Base-by-base conservation (phyloP, 495 filamentous ascomycete species). In the Aspergillus baeticus region DNA sequence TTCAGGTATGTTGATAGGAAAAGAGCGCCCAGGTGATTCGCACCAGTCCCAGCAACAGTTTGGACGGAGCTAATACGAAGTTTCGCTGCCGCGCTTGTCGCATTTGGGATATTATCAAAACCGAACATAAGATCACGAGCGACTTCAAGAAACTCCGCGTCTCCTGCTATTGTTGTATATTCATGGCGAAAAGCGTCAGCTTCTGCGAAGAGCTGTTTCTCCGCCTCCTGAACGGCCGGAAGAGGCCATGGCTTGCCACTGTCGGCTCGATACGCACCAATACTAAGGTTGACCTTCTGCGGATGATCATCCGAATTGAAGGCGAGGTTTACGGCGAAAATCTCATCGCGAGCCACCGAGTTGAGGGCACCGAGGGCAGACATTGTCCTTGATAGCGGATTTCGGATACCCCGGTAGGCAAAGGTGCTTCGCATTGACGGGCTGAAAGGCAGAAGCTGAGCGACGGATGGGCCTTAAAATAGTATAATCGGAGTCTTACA, bases 1-100 rank as follows among this genome's bases (percentile, higher is more conserved):
- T 44, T 41, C 0, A 65, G 39, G n/a, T 53, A 34, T 8, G 42
- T 43, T 54, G 84, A 74, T 38, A 93, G 81, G 74, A 95, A 92
- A 54, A 87, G 78, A 43, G 86, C 89, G 46, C 87, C 91, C 5
- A 94, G 72, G 59, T 91, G 88, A 21, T 91, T 82, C 21, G 91
- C 89, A 48, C 91, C 91, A 15, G 91, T 95, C 54, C 90, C 91
- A 35, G 90, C 92, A 71, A 95, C 87, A 59, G 91, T 91, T 68
- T 91, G 87, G 1, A 71, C 58, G 21, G 61, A 66, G 11, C 46
- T 51, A 21, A 70, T 59, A 6, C 51, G 48, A 21, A 35, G 33
- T 34, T 44, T 34, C 14, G 17, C 10, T 29, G 6, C 5, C 47
- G 38, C 48, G 42, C 43, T 39, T 42, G 1, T 21, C n/a, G n/a